These are phyloP conservation scores for Cystofilobasidium bisporidii DNA, from an alignment of 768 basidiomycete genomes.

Conservation along the genomic window DNA sequence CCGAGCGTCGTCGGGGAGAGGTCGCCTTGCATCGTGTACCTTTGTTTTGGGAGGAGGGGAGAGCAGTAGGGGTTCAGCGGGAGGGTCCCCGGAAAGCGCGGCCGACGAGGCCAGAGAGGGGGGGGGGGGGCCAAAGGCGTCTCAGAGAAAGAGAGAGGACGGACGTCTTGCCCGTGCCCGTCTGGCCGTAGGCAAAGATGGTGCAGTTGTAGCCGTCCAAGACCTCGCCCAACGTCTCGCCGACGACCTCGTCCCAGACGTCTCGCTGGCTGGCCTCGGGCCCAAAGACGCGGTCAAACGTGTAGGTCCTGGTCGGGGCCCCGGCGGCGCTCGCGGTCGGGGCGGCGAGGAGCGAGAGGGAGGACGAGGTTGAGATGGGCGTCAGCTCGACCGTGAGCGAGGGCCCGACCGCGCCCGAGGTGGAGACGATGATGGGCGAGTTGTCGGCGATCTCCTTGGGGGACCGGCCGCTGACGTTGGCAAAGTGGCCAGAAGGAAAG, in stretches of 20 bases:
- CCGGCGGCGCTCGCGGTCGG: slow-evolving; percentile 3
- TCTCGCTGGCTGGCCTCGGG: slow-evolving; percentile 91
- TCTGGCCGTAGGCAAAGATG: slow-evolving; percentile 95
- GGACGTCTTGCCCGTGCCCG: slow-evolving; percentile 96
- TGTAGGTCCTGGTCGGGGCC: slow-evolving; percentile 57
- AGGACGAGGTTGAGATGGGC: slow-evolving; percentile 36
- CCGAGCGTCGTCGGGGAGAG: slow-evolving; percentile 56
- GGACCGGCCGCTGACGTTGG: slow-evolving; percentile 48
- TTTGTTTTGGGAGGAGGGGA: slow-evolving; percentile 34
- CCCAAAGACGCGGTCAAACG: slow-evolving; percentile 91
- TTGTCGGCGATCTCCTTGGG: slow-evolving; percentile 73
- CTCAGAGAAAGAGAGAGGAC: slow-evolving; percentile 39
- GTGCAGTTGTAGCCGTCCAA: slow-evolving; percentile 84
- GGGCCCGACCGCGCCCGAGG: slow-evolving; percentile 62
- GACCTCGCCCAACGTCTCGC: slow-evolving; percentile 88
- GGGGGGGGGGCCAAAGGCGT: too few species aligned
- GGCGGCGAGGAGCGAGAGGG: slow-evolving; percentile 30
- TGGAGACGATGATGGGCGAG: slow-evolving; percentile 76
- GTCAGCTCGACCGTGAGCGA: slow-evolving; percentile 68
- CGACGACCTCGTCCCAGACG: slow-evolving; percentile 87
- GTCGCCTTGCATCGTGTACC: slow-evolving; percentile 96
- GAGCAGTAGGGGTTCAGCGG: too few species aligned
- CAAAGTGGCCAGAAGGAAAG: background rate
- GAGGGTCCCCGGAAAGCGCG: too few species aligned
- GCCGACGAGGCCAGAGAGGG: too few species aligned